Base-by-base conservation (phyloP, 2,329 filamentous ascomycete species). In the Trichoderma brevicompactum region DNA sequence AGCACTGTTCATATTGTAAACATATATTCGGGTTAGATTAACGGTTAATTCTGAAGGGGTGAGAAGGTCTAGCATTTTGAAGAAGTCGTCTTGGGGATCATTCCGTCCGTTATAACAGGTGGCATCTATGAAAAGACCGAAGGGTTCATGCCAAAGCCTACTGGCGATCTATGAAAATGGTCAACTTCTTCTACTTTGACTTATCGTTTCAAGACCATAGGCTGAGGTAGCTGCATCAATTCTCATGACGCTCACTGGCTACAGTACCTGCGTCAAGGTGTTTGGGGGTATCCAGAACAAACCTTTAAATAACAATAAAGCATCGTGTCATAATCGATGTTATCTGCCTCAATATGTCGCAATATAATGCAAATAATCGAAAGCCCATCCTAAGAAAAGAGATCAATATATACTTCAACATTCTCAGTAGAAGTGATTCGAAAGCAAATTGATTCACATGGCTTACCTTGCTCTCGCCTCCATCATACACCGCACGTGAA, bases 1-100 rank as follows among this genome's bases (percentile, higher is more conserved):
- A 10, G 87, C 84, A 71, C 85, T 89, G 70, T 91, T 91, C 87
- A 90, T 90, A 72, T 91, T 91, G 75, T 91, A 90, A 15, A 91
- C 81, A 69, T 90, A 91, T 46, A 89, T 81, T 43, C 87, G 81
- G 1, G 83, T 80, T 4, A 90, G 77, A 66, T 88, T 85, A 59
- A 80, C 81, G 1, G 83, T 81, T 50, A 90, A 74, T 70, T 91
- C 88, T 0, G 81, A 80, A 0, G 88, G 88, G 3, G 85, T 87
- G 3, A 91, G 80, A 10, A 84, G 76, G 71, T 90, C 87, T 8
- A 89, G 77, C 70, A 84, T 88, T 61, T 84, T 85, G 71, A 90
- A 88, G 2, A 90, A 76, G 17, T 87, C 85, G 71, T 91, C 88
- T 67, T 85, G 85, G 12, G 87, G 83, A 68, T 90, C 88, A 64